Evolutionary conservation across 345 rosid genomes (phyloP), one percentile per base, ranked within the genome.

Genomic region (Gossypium stocksii): DNA sequence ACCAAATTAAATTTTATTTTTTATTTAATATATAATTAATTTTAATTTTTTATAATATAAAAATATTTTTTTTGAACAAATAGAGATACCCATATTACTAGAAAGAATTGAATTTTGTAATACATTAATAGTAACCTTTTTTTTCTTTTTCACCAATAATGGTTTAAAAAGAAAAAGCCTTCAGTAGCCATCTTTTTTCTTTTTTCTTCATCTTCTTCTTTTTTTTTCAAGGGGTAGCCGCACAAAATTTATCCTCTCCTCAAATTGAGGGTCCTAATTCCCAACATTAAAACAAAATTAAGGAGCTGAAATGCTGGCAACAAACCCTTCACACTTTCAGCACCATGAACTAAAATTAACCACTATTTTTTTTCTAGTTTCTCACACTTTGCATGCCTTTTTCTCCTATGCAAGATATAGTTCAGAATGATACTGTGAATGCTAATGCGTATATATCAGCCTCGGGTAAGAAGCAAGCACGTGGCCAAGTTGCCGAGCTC

Each of bases 401-500:
- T 76, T 59, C 25, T 53, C 60, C 41, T 34, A 34, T 34, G 4
- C 4, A 0, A 19, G 11, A 56, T 19, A 8, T 19, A 19, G 60
- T 23, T 59, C 63, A 94, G 22, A 89, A 90, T 0, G 88, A 90
- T n/a, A 87, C 69, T 2, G 95, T 73, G 20, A 80, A 92, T 0
- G 98, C 97, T 72, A 92, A 72, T 0, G 91, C 86, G 52, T 76
- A 81, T n/a, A 91, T 57, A 67, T 82, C 90, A 0, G 77, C 91
- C 17, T 77, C 82, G 0, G 81, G 54, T 79, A 89, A 11, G 84
- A 46, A 66, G 38, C 58, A 77, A n/a, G 90, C 93, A 6, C 53
- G 62, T 2, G 90, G 90, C 79, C 86, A 82, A 60, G 60, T 25
- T 7, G 63, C n/a, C 27, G 66, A 73, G 38, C 51, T 65, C 3